Conservation (phyloP, 768 basidiomycete species). For the Lactarius evosmus region DNA sequence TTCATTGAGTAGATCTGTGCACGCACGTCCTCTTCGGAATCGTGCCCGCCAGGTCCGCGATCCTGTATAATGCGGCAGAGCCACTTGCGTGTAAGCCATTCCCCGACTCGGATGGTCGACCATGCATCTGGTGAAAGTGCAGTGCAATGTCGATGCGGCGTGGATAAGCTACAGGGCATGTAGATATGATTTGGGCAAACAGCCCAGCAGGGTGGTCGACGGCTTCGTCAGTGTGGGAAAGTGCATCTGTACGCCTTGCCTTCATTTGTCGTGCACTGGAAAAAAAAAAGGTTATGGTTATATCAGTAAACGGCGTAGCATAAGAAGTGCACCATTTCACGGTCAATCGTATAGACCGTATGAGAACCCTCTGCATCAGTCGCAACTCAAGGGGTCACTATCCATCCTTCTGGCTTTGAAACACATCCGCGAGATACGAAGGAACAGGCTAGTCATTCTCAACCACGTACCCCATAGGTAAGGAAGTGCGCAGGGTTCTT, state of each 20-base stretch:
- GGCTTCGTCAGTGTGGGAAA: constrained; percentile 59
- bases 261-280: no score
- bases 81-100: constrained; percentile 96
- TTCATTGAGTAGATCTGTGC: constrained; percentile 76
- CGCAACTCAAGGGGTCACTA: no score
- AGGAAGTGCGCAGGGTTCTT: constrained; percentile 67
- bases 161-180: constrained; percentile 82
- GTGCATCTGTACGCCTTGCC: constrained; percentile 52
- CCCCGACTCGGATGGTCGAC: constrained; percentile 89
- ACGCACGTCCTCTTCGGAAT: constrained; percentile 94
- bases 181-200: constrained; percentile 94
- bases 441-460: constrained; percentile 93
- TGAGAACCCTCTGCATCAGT: no score
- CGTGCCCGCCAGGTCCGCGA: constrained; percentile 81
- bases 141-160: constrained; percentile 90
- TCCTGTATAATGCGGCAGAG: constrained; percentile 86
- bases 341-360: no score
- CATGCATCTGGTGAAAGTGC: constrained; percentile 90
- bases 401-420: constrained; percentile 47
- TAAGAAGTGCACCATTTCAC: neutral
- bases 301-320: no score
- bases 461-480: constrained; percentile 82
- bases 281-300: no score
- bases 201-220: constrained; percentile 83
- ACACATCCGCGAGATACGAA: constrained; percentile 74